Evolutionary conservation across 2,329 filamentous ascomycete species (phyloP).

Genomic region (Alternaria ventricosa): DNA sequence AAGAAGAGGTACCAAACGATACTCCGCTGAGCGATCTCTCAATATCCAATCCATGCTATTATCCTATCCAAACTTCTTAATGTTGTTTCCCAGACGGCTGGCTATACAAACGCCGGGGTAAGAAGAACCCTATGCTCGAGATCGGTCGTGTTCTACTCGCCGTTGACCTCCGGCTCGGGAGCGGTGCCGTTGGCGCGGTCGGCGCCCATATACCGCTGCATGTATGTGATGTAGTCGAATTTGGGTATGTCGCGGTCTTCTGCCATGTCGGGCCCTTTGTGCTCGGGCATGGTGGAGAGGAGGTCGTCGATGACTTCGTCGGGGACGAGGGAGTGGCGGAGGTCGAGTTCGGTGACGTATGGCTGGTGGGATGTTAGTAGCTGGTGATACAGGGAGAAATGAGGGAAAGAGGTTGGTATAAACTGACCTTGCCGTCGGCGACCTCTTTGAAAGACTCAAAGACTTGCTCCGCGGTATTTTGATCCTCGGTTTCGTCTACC

Average conservation of each 20-base stretch:
- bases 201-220: constrained; percentile 71
- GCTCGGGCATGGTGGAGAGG: constrained; percentile 81
- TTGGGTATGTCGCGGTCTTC: constrained; percentile 85
- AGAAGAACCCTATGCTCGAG: constrained; percentile 17
- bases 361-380: constrained; percentile 57
- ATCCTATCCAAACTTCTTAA: constrained; percentile 5
- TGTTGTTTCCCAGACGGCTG: neutral
- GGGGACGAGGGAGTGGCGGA: constrained; percentile 91
- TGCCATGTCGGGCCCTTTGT: constrained; percentile 83
- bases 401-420: neutral
- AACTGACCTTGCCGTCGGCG: constrained; percentile 83
- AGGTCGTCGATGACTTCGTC: constrained; percentile 97
- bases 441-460: constrained; percentile 98
- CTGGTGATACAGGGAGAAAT: neutral
- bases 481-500: constrained; percentile 98
- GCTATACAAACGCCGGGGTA: constrained; percentile 24
- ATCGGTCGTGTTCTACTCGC: constrained; percentile 24
- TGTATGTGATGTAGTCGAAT: constrained; percentile 96
- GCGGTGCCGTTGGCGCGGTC: constrained; percentile 29
- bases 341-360: constrained; percentile 97
- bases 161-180: constrained; percentile 28
- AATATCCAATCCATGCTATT: neutral
- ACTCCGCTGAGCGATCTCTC: neutral
- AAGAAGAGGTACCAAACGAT: too few species aligned
- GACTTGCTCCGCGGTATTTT: constrained; percentile 97